Conservation (phyloP, 768 basidiomycete species). For the Saitozyma podzolica region DNA sequence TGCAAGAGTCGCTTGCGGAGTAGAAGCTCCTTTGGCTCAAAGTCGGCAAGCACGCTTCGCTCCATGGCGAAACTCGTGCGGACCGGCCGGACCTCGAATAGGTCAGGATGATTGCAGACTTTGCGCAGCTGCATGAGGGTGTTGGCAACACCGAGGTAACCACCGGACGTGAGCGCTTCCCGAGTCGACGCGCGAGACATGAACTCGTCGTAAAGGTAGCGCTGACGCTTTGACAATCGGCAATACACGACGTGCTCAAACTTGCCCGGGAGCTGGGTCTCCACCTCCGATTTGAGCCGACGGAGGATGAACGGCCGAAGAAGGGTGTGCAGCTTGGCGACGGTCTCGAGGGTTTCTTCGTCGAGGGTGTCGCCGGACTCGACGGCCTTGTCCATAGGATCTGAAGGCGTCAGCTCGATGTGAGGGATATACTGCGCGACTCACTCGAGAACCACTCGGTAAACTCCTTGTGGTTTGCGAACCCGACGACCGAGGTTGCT, state of each 20-base stretch:
- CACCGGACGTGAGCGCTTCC: slow-evolving; percentile 76
- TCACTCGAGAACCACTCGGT: slow-evolving; percentile 94
- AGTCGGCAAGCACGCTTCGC: slow-evolving; percentile 49
- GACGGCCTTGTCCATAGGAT: slow-evolving; percentile 90
- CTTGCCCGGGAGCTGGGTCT: slow-evolving; percentile 61
- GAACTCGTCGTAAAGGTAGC: slow-evolving; percentile 95
- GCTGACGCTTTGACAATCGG: slow-evolving; percentile 83
- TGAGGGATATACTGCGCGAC: slow-evolving; percentile 42
- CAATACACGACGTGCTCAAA: slow-evolving; percentile 87
- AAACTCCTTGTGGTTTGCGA: slow-evolving; percentile 90
- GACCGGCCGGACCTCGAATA: slow-evolving; percentile 55
- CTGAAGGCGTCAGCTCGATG: slow-evolving; percentile 55
- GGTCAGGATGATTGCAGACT: slow-evolving; percentile 55
- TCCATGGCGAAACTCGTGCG: slow-evolving; percentile 56
- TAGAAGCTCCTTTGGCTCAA: slow-evolving; percentile 52
- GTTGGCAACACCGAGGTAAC: slow-evolving; percentile 57
- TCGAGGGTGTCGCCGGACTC: slow-evolving; percentile 63
- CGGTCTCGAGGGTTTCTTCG: slow-evolving; percentile 79
- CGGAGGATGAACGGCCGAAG: slow-evolving; percentile 54
- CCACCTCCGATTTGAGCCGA: slow-evolving; percentile 54
- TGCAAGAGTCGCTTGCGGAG: slow-evolving; percentile 49
- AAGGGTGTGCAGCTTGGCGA: slow-evolving; percentile 68
- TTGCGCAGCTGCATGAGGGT: slow-evolving; percentile 56
- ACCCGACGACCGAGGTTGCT: slow-evolving; percentile 56
- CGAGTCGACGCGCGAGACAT: slow-evolving; percentile 84